Conservation (phyloP, 1,284 basidiomycete species). For the Taiwanofungus camphoratus region DNA sequence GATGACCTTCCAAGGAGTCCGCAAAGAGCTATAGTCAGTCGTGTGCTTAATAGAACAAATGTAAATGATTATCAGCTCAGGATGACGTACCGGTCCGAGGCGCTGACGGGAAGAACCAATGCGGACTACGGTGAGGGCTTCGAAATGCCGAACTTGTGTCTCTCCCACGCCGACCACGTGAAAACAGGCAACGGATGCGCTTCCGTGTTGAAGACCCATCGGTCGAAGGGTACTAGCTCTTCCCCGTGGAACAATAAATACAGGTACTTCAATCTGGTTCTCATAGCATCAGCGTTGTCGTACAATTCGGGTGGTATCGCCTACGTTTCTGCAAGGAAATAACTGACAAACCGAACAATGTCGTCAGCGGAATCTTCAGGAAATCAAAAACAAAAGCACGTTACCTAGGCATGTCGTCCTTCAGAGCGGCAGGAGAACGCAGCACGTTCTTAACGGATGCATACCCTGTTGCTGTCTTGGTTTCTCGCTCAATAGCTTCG, state of each 20-base stretch:
- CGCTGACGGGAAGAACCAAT: too few relatives aligned
- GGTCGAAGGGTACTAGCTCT: constrained; percentile 55
- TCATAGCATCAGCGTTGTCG: not conserved
- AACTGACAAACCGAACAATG: constrained; percentile 32
- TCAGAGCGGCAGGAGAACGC: constrained; percentile 25
- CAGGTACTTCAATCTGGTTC: constrained; percentile 47
- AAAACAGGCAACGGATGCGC: constrained; percentile 74
- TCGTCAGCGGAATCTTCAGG: not conserved
- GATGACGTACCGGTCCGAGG: too few relatives aligned
- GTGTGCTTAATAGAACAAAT: too few relatives aligned
- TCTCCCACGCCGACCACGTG: constrained; percentile 42
- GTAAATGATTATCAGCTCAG: too few relatives aligned
- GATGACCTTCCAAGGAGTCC: too few relatives aligned
- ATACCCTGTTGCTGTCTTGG: constrained; percentile 52
- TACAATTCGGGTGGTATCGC: constrained; percentile 12
- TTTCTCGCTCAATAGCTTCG: constrained; percentile 55
- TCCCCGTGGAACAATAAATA: constrained; percentile 57
- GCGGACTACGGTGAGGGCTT: constrained; percentile 8
- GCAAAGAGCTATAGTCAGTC: too few relatives aligned
- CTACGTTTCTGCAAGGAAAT: constrained; percentile 66
- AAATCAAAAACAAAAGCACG: constrained; percentile 1
- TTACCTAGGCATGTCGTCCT: constrained; percentile 66
- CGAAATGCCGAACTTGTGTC: constrained; percentile 20
- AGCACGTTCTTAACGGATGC: constrained; percentile 48
- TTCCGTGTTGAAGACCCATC: constrained; percentile 84